Evolutionary conservation across 371 early-diverging fungal genomes (phyloP), one percentile per base, ranked within the genome.

Genomic region (Scutellospora calospora): DNA sequence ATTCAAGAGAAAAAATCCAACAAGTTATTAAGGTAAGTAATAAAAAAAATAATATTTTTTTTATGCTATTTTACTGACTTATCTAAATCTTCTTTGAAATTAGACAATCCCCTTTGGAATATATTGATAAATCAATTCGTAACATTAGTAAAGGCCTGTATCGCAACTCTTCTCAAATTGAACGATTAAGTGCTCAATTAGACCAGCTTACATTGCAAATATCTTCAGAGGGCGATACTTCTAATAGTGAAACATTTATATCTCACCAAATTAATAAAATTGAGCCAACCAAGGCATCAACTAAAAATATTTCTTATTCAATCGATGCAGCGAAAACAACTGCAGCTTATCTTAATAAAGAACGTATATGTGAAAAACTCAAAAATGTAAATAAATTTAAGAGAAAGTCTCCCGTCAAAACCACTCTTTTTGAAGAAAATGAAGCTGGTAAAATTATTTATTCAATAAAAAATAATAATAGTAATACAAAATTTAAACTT

Each of bases 91-190:
- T 66, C n/a, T 66, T 22, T 71, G 16, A 20, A 51, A 18, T 20
- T 29, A 72, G 72, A 27, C 29, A 27, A 16, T 29, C 72, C 49
- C 72, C 72, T 45, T 72, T 72, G 27, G 71, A 71, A 12, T 71
- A 71, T 27, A 71, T 71, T 51, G 71, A 71, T 52, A 41, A 49
- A 27, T 71, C 71, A 51, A 29, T 71, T 51, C 51, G 18, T 16
- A 71, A 71, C 45, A 71, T 71, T 29, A 71, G 71, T 51, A 71
- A 71, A 71, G 45, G 71, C 29, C 49, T 71, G 45, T 51, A 71
- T 27, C 45, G 51, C 25, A 71, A 71, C 12, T n/a, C 51, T 12
- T 49, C 71, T 51, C 45, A 71, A 20, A 71, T 71, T 4, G 71
- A 72, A 18, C 52, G 51, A 20, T 29, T 72, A 27, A 72, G 27